Base-by-base conservation (phyloP, 2,329 filamentous ascomycete genomes). In the Hymenoscyphus fraxineus region DNA sequence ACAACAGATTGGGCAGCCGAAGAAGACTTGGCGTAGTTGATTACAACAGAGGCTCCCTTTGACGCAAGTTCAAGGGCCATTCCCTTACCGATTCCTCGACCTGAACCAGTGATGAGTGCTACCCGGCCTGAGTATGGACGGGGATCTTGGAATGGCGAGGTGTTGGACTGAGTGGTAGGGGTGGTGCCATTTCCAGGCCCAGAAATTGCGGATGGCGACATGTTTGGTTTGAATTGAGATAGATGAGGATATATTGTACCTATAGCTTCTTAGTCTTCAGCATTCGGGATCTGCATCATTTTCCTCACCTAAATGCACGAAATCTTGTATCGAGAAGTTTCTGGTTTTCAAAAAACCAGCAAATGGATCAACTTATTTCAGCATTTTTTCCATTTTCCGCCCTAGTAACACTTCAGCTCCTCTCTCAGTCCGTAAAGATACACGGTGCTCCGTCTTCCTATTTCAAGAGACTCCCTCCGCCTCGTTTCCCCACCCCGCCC, bases 51-150 rank as follows among this genome's bases (percentile, higher is more conserved):
- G 4, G 78, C 77, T 10, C 79, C 78, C 16, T 77, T 76, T 67
- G 77, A 73, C 6, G 77, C 77, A 19, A 73, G 70, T n/a, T 73
- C 77, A 41, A 73, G 71, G 3, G 77, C 75, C n/a, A 80, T 77
- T 47, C 77, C 77, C 7, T 77, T 81, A 22, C 92, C 92, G 13
- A 96, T 82, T 44, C 92, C 92, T 69, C 92, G 83, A 6, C 90
- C 93, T 58, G 91, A 91, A 56, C 92, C 92, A 0, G 92, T 96
- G 56, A 96, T 84, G 68, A 96, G 89, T 70, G 90, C 91, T 57
- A 95, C 86, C 77, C 95, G 95, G 73, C 71, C 71, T 35, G 32
- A 22, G 54, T 57, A 62, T 31, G 64, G 60, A 31, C 32, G 27
- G 27, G 55, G 15, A n/a, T 41, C 41, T 38, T 56, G 44, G 5